These are phyloP conservation scores for Colletotrichum lupini DNA, from an alignment of 2,329 filamentous ascomycete species.

Conservation along the genomic window DNA sequence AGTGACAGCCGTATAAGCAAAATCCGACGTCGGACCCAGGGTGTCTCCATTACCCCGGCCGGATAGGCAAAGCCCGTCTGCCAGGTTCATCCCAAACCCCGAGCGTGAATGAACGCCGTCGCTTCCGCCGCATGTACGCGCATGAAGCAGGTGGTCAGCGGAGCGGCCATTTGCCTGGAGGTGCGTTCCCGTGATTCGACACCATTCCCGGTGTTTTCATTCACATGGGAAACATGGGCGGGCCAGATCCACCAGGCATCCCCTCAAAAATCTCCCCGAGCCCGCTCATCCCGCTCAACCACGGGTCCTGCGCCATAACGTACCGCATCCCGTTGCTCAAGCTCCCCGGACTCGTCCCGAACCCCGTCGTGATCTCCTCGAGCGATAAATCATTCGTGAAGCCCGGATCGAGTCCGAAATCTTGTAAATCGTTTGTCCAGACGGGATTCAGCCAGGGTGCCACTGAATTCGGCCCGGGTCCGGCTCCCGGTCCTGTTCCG, in stretches of 20 bases:
- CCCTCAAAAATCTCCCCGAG: conserved; percentile 46
- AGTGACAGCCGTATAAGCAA: no score
- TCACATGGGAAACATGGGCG: conserved; percentile 49
- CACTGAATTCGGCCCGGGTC: not conserved
- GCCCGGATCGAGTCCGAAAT: conserved; percentile 29
- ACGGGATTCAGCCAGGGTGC: conserved; percentile 17
- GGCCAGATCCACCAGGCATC: conserved; percentile 42
- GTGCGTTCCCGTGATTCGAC: not conserved
- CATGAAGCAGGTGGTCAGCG: not conserved
- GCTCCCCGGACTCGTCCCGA: conserved; percentile 30
- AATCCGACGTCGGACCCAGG: no score
- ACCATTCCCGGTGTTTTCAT: not conserved
- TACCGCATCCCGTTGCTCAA: conserved; percentile 45
- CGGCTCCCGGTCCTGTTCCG: not conserved
- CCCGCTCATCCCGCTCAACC: conserved; percentile 50
- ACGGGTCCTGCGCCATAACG: conserved; percentile 51
- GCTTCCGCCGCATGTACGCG: no score
- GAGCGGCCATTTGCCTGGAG: not conserved
- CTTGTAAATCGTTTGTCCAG: conserved; percentile 20
- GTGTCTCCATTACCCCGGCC: no score
- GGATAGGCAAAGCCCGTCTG: no score
- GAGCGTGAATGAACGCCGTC: not conserved
- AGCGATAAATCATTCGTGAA: conserved; percentile 32
- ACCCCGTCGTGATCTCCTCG: conserved; percentile 34
- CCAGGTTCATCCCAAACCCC: no score